Conservation (phyloP, 805 yeast species). For the Saturnispora hagleri region DNA sequence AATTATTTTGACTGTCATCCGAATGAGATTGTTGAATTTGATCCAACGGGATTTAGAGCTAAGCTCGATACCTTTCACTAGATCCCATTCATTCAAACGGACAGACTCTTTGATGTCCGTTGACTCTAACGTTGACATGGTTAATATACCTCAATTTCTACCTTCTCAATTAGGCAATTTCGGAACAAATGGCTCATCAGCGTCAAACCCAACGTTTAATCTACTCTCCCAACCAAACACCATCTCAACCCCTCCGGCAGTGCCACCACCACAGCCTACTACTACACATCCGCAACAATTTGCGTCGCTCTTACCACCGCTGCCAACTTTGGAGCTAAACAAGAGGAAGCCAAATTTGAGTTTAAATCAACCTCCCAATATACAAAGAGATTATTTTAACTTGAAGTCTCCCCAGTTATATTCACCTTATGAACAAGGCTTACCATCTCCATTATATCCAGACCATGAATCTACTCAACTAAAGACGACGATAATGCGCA, state of each 20-base stretch:
- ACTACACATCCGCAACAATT: not conserved
- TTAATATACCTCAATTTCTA: constrained; percentile 10
- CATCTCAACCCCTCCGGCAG: constrained; percentile 1
- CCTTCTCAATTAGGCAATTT: constrained; percentile 6
- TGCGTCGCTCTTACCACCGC: not conserved
- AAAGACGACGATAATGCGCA: constrained; percentile 6
- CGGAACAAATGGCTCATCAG: not conserved
- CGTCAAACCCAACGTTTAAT: not conserved
- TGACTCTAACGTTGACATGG: constrained; percentile 7
- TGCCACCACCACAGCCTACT: not conserved
- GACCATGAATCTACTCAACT: constrained; percentile 1
- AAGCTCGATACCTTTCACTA: constrained; percentile 11
- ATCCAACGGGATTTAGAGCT: constrained; percentile 16
- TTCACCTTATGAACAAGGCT: constrained; percentile 12
- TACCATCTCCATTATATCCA: constrained; percentile 8
- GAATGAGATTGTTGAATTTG: constrained; percentile 27
- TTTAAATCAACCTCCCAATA: constrained; percentile 1
- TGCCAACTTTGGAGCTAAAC: not conserved
- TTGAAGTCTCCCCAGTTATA: constrained; percentile 5
- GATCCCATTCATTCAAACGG: constrained; percentile 16
- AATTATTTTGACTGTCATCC: constrained; percentile 22
- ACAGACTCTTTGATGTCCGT: constrained; percentile 21
- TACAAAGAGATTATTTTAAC: not conserved
- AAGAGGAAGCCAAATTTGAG: constrained; percentile 3
- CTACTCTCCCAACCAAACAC: not conserved